Evolutionary conservation across 129 eudicot genomes (phyloP).

Genomic region (Flaveria trinervia): DNA sequence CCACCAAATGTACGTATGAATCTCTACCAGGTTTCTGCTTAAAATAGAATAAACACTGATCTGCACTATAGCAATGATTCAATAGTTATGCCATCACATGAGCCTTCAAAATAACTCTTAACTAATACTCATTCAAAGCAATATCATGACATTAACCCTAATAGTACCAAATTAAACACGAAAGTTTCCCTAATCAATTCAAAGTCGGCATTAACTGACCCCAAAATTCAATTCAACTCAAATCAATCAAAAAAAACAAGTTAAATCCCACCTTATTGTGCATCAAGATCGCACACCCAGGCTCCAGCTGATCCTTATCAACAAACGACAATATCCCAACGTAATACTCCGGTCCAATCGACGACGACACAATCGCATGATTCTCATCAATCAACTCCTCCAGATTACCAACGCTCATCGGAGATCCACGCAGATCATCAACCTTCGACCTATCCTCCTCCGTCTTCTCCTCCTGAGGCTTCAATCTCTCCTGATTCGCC

Average conservation of each 20-base stretch:
- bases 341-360: constrained; percentile 96
- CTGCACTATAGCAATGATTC: neutral
- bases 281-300: constrained; percentile 93
- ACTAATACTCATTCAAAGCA: neutral
- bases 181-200: neutral
- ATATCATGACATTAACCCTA: neutral
- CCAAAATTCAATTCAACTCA: neutral
- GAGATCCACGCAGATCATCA: constrained; percentile 86
- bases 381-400: constrained; percentile 98
- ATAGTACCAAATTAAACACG: neutral
- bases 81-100: neutral
- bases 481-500: constrained; percentile 83
- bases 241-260: neutral
- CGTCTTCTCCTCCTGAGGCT: constrained; percentile 94
- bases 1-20: neutral
- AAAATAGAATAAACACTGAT: neutral
- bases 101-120: neutral
- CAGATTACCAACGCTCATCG: constrained; percentile 94
- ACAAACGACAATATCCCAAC: constrained; percentile 87
- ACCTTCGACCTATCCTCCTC: constrained; percentile 93
- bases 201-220: neutral
- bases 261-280: constrained; percentile 68
- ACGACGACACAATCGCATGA: constrained; percentile 92
- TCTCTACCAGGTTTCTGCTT: neutral
- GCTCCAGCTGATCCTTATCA: constrained; percentile 94